Evolutionary conservation across 2,329 filamentous ascomycete species (phyloP).

Genomic region (Fusarium udum): DNA sequence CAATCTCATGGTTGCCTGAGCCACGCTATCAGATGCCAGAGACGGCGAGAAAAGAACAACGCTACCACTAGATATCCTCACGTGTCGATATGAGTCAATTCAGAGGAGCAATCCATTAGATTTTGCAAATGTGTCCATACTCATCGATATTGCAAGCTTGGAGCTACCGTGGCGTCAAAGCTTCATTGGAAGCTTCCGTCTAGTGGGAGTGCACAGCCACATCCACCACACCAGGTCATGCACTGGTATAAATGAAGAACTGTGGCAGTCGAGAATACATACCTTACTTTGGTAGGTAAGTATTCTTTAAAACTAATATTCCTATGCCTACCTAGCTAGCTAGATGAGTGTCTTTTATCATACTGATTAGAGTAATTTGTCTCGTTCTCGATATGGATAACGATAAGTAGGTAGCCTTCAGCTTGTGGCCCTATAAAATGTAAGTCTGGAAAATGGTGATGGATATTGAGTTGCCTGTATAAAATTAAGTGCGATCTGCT

Average conservation of each 20-base stretch:
- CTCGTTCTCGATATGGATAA: not conserved
- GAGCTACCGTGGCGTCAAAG: conserved; percentile 21
- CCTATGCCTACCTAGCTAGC: not conserved
- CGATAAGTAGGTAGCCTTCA: not conserved
- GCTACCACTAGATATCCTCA: not conserved
- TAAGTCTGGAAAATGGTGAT: not conserved
- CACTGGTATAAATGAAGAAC: not conserved
- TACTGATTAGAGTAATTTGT: too few species aligned
- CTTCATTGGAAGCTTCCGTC: not conserved
- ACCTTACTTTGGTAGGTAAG: not conserved
- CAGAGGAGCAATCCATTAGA: not conserved
- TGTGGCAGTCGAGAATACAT: not conserved
- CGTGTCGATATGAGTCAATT: conserved; percentile 6
- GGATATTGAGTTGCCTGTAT: not conserved
- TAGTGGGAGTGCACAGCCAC: conserved; percentile 15
- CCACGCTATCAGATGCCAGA: conserved; percentile 36
- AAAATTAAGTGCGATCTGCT: not conserved
- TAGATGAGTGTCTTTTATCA: not conserved
- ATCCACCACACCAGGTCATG: not conserved
- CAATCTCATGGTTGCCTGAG: conserved; percentile 25
- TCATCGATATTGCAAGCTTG: not conserved
- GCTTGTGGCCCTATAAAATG: not conserved
- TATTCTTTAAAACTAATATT: not conserved
- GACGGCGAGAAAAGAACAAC: conserved; percentile 22
- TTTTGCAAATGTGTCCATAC: not conserved